Evolutionary conservation across 495 filamentous ascomycete genomes (phyloP).

Genomic region (Penicillium soppii): DNA sequence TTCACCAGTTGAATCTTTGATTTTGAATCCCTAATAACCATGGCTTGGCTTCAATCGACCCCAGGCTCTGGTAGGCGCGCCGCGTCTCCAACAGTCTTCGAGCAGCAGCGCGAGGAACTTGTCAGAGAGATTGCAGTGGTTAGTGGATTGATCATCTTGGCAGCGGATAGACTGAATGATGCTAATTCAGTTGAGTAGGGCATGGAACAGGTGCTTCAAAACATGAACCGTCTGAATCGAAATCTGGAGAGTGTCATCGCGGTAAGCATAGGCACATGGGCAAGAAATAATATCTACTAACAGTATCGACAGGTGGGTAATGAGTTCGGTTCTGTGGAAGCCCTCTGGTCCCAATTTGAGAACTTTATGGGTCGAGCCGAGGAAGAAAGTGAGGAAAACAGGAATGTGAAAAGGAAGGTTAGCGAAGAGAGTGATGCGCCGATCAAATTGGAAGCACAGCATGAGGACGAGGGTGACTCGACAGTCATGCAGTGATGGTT

Average conservation of each 20-base stretch:
- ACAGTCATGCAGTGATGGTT: slow-evolving; percentile 12
- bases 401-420: slow-evolving; percentile 27
- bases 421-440: slow-evolving; percentile 28
- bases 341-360: slow-evolving; percentile 96
- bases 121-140: slow-evolving; percentile 79
- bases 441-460: slow-evolving; percentile 12
- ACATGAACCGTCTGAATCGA: slow-evolving; percentile 93
- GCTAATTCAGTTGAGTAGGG: slow-evolving; percentile 50
- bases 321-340: slow-evolving; percentile 95
- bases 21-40: too few relatives aligned
- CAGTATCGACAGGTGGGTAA: slow-evolving; percentile 70
- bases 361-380: slow-evolving; percentile 78
- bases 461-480: slow-evolving; percentile 17
- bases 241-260: slow-evolving; percentile 89
- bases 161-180: not conserved
- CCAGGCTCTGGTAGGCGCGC: slow-evolving; percentile 32
- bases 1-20: too few relatives aligned
- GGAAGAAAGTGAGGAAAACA: slow-evolving; percentile 51
- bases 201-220: slow-evolving; percentile 91
- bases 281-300: not conserved
- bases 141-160: slow-evolving; percentile 23
- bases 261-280: slow-evolving; percentile 43
- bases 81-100: slow-evolving; percentile 56
- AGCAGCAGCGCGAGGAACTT: slow-evolving; percentile 77
- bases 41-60: slow-evolving; percentile 23